A percentile compares a stretch with the other conserved stretches of the same genome.
Evolutionary conservation across 2,329 filamentous ascomycete species (phyloP).

Genomic region (Talaromyces amestolkiae): DNA sequence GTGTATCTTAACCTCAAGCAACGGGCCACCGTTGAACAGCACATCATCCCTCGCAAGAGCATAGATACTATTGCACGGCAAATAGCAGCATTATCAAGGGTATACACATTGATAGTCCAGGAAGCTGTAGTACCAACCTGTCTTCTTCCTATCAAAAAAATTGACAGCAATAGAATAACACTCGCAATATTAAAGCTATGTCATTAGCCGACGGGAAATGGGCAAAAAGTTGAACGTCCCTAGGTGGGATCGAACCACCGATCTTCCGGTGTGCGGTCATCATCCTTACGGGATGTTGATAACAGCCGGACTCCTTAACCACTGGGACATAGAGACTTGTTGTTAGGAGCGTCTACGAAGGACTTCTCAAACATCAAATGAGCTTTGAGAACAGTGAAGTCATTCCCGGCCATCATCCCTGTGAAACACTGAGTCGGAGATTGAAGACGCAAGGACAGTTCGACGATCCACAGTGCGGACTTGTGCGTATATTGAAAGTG

Average conservation of each 20-base stretch:
- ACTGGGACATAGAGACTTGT: conserved; percentile 16
- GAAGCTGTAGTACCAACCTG: not conserved
- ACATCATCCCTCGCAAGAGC: conserved; percentile 7
- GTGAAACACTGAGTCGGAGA: not conserved
- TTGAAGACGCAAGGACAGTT: conserved; percentile 18
- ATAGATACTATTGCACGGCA: not conserved
- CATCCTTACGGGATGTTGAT: not conserved
- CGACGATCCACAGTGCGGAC: not conserved
- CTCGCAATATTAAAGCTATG: no score
- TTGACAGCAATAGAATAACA: no score
- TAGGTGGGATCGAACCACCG: conserved; percentile 44
- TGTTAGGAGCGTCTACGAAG: not conserved
- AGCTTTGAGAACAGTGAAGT: not conserved
- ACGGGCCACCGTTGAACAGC: not conserved
- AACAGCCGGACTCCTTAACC: conserved; percentile 15
- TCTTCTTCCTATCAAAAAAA: not conserved
- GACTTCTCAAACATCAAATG: not conserved
- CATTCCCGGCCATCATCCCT: conserved; percentile 13
- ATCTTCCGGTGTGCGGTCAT: conserved; percentile 26
- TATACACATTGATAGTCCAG: not conserved
- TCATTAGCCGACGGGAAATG: no score
- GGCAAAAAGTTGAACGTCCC: conserved; percentile 27
- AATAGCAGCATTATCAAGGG: conserved; percentile 3
- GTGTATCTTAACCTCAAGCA: not conserved
- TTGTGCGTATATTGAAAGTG: not conserved